Percentiles rank a stretch among this genome's conserved stretches.
These are phyloP conservation scores for Daldinia loculata DNA, from an alignment of 495 filamentous ascomycete species.

Conservation along the genomic window DNA sequence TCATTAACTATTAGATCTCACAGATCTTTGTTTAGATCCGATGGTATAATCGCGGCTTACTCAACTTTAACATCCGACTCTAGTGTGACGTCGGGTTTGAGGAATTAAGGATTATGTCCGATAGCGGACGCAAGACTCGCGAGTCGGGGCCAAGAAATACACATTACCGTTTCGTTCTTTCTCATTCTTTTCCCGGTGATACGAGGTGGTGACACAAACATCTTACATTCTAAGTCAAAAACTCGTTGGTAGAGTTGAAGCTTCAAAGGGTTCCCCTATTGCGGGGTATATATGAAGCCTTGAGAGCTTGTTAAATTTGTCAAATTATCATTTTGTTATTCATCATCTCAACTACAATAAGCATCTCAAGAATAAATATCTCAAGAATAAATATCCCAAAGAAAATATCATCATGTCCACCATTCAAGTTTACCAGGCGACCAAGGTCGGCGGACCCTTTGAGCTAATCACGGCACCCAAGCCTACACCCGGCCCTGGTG, in stretches of 20 bases:
- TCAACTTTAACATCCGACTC: not conserved
- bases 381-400: too few species aligned
- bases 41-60: not conserved
- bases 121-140: not conserved
- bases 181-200: not conserved
- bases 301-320: not conserved
- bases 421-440: conserved; percentile 23
- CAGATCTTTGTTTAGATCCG: not conserved
- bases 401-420: conserved; percentile 24
- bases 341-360: not conserved
- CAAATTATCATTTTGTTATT: not conserved
- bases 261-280: not conserved
- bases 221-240: not conserved
- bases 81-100: not conserved
- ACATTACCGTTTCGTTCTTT: not conserved
- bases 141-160: not conserved
- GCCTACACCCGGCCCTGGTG: conserved; percentile 43
- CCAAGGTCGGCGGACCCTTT: conserved; percentile 22
- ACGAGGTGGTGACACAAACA: not conserved
- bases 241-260: not conserved
- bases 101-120: conserved; percentile 8
- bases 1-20: not conserved
- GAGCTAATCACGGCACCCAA: conserved; percentile 26
- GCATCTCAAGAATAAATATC: not conserved
- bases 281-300: conserved; percentile 3